Percentiles rank a stretch among this genome's conserved stretches.
Conservation (phyloP, 306 rosid genomes). For the Erythrophleum fordii region DNA sequence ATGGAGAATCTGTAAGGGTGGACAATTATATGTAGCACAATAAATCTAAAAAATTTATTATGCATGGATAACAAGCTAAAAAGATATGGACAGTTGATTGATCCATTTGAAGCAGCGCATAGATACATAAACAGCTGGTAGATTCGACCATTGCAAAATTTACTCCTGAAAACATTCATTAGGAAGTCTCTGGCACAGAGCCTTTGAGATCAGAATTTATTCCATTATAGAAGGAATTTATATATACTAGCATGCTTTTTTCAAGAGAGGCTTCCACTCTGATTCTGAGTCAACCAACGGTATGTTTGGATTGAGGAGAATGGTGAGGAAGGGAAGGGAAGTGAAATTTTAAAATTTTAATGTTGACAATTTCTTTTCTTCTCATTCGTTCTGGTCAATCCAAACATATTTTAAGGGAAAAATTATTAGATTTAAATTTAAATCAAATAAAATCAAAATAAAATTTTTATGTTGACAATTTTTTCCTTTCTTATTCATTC, state of each 20-base stretch:
- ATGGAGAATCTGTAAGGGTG: conserved; percentile 20
- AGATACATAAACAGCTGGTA: not conserved
- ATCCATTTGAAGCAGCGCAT: conserved; percentile 1
- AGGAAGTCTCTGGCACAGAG: not conserved
- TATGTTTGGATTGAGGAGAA: not conserved
- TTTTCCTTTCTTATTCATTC: too few relatives aligned
- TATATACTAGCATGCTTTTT: not conserved
- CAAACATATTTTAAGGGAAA: too few relatives aligned
- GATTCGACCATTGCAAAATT: not conserved
- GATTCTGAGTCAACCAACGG: not conserved
- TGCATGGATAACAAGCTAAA: conserved; percentile 25
- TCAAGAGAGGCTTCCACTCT: not conserved
- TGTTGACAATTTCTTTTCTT: too few relatives aligned
- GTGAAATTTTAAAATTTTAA: not conserved
- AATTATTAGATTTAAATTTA: too few relatives aligned
- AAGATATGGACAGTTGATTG: not conserved
- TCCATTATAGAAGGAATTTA: not conserved
- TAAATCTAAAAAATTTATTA: not conserved
- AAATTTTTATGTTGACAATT: too few relatives aligned
- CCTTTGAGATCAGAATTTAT: conserved; percentile 7
- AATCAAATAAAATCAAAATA: too few relatives aligned
- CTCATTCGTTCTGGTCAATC: too few relatives aligned
- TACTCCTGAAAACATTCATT: not conserved
- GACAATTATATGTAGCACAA: not conserved
- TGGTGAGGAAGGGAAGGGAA: not conserved